These are phyloP conservation scores for Nicotiana obtusifolia DNA, from an alignment of 257 asterid genomes.

Conservation along the genomic window DNA sequence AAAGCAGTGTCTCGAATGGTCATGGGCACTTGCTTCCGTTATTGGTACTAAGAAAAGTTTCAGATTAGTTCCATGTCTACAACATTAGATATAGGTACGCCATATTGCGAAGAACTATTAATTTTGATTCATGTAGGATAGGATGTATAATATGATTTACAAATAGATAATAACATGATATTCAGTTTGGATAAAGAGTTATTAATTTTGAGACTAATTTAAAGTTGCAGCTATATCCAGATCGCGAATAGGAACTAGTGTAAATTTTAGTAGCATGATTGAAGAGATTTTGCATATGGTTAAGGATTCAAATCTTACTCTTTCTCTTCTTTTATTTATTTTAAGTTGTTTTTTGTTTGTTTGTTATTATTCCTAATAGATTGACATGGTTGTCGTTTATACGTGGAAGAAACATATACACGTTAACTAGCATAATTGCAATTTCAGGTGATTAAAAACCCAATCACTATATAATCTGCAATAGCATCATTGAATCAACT, in stretches of 20 bases:
- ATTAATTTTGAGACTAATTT: not conserved
- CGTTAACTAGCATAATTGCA: not conserved
- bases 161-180: too few relatives aligned
- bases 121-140: too few relatives aligned
- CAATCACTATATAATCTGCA: not conserved
- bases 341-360: not conserved
- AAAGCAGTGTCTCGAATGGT: too few relatives aligned
- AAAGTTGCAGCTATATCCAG: not conserved
- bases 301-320: not conserved
- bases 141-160: too few relatives aligned
- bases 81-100: too few relatives aligned
- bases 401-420: not conserved
- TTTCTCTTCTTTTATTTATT: not conserved
- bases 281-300: not conserved
- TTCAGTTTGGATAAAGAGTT: not conserved
- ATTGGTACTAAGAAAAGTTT: too few relatives aligned
- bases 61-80: too few relatives aligned
- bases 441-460: not conserved
- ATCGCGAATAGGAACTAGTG: not conserved
- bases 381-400: not conserved
- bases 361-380: not conserved
- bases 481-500: not conserved
- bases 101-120: too few relatives aligned
- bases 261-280: not conserved
- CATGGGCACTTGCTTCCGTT: too few relatives aligned